Evolutionary conservation across 129 eudicot genomes (phyloP).

Genomic region (Rutidosis leptorrhynchoides): DNA sequence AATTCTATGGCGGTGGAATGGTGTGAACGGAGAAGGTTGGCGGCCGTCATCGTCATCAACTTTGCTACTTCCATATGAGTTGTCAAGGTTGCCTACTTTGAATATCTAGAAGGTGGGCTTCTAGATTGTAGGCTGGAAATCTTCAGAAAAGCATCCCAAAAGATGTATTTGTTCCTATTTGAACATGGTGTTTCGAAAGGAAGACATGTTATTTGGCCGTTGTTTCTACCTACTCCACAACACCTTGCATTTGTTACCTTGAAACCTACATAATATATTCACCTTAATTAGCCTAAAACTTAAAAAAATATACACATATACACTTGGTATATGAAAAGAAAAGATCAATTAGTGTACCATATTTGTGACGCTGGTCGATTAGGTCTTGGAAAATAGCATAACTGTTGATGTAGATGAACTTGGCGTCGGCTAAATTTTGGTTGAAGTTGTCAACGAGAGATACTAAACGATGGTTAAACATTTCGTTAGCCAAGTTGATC

Average conservation of each 20-base stretch:
- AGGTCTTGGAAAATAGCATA: conserved; percentile 52
- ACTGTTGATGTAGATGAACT: conserved; percentile 45
- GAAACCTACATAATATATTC: conserved; percentile 41
- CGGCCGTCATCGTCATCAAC: no score
- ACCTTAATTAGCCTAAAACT: neutral
- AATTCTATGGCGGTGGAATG: no score
- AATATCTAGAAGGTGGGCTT: no score
- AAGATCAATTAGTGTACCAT: conserved; percentile 32
- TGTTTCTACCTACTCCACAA: conserved; percentile 82
- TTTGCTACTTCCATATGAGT: no score
- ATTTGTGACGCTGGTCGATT: conserved; percentile 31
- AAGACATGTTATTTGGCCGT: conserved; percentile 77
- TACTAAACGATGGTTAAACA: conserved; percentile 43
- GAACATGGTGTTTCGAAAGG: conserved; percentile 61
- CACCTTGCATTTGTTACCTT: conserved; percentile 64
- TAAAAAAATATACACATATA: no score
- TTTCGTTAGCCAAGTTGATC: conserved; percentile 26
- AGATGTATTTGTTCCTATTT: conserved; percentile 46
- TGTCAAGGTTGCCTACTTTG: no score
- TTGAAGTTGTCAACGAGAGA: conserved; percentile 41
- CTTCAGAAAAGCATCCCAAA: conserved; percentile 84
- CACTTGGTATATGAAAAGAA: no score
- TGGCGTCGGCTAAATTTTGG: conserved; percentile 34
- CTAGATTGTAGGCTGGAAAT: no score
- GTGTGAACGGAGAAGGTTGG: no score